Percentiles rank a stretch among this genome's conserved stretches.
Conservation (phyloP, 2,329 filamentous ascomycete genomes). For the Corniculantispora saksenae region DNA sequence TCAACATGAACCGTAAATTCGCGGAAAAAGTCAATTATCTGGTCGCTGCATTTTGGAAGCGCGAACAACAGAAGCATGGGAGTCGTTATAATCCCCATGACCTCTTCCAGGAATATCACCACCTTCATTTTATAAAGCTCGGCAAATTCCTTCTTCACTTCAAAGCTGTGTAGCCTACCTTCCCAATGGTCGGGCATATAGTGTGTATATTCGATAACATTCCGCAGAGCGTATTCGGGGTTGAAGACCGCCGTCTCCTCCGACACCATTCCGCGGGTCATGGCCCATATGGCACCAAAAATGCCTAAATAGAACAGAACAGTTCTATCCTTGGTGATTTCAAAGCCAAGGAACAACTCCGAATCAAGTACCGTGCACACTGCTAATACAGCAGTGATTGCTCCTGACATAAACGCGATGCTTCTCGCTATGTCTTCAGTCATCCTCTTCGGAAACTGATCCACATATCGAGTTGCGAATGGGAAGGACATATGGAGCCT, state of each 20-base stretch:
- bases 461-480: constrained; percentile 87
- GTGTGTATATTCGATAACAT: constrained; percentile 90
- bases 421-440: constrained; percentile 83
- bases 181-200: constrained; percentile 91
- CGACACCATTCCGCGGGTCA: constrained; percentile 79
- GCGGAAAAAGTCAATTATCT: constrained; percentile 95
- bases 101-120: constrained; percentile 87
- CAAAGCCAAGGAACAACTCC: constrained; percentile 87
- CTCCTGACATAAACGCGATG: constrained; percentile 83
- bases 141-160: constrained; percentile 89
- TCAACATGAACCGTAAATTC: constrained; percentile 98
- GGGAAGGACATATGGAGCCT: constrained; percentile 93
- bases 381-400: constrained; percentile 81
- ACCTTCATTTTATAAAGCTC: constrained; percentile 90
- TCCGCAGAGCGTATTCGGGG: constrained; percentile 82
- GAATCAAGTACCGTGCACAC: constrained; percentile 85
- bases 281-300: constrained; percentile 79
- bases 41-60: constrained; percentile 84
- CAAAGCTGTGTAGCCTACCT: constrained; percentile 85
- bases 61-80: constrained; percentile 87
- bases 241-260: constrained; percentile 90
- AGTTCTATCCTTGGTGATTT: constrained; percentile 84
- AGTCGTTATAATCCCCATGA: constrained; percentile 88
- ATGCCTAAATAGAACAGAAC: constrained; percentile 88
- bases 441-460: constrained; percentile 95